phyloP scores from a whole-genome alignment of 306 rosid species.

The Vigna reflexopilosa region DNA sequence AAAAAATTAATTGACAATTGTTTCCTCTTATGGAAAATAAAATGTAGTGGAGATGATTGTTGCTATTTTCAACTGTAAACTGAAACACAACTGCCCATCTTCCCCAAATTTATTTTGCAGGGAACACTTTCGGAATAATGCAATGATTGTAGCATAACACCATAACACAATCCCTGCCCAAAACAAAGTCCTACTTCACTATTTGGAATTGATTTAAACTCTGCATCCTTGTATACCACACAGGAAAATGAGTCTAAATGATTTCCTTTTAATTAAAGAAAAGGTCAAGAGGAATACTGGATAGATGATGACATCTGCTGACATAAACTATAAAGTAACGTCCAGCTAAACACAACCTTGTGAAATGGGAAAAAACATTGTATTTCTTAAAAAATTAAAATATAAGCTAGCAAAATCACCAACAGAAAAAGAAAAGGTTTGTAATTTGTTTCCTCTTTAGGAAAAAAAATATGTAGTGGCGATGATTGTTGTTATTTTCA shows the following conservation, averaged over 20 bases:
- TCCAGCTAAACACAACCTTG: neutral
- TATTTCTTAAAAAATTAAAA: neutral
- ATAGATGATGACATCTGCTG: neutral
- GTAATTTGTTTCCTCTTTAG: neutral
- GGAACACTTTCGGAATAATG: conserved; percentile 61
- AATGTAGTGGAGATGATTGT: conserved; percentile 65
- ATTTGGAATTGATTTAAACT: conserved; percentile 32
- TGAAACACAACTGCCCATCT: conserved; percentile 71
- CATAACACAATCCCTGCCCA: conserved; percentile 69
- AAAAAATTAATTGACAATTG: neutral
- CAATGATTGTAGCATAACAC: conserved; percentile 55
- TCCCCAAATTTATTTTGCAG: conserved; percentile 60
- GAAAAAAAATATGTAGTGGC: conserved; percentile 43
- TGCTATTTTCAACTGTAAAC: conserved; percentile 44
- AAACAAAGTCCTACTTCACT: conserved; percentile 35
- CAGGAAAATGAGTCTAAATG: neutral
- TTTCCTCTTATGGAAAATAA: neutral
- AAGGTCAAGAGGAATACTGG: neutral
- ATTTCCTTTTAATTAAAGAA: neutral
- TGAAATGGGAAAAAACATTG: neutral
- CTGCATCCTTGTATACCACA: neutral
- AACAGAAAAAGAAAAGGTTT: neutral
- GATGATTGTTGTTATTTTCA: conserved; percentile 64
- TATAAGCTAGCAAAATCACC: neutral
- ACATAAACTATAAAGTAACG: neutral